A percentile compares a stretch with the other conserved stretches of the same genome.
These are phyloP conservation scores for Cryomyces minteri DNA, from an alignment of 495 filamentous ascomycete species.

Conservation along the genomic window DNA sequence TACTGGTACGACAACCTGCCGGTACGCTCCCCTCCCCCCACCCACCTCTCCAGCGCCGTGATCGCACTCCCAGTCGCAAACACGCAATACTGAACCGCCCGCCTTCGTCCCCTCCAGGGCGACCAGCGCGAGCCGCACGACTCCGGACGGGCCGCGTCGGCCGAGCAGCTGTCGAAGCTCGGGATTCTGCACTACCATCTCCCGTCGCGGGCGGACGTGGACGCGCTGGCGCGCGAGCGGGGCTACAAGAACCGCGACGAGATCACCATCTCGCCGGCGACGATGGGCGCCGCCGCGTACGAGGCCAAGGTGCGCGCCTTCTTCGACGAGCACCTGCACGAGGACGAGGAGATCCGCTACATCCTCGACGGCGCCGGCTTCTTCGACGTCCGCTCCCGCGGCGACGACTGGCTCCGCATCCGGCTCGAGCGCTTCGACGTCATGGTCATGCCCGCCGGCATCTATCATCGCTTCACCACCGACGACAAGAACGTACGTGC, in stretches of 20 bases:
- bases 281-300: constrained; percentile 66
- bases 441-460: constrained; percentile 86
- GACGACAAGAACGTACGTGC: constrained; percentile 69
- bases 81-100: background rate
- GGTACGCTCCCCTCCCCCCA: constrained; percentile 29
- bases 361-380: constrained; percentile 78
- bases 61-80: background rate
- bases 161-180: constrained; percentile 44
- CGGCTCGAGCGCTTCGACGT: constrained; percentile 51
- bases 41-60: background rate
- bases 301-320: constrained; percentile 86
- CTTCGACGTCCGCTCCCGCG: constrained; percentile 78
- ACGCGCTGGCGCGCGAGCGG: constrained; percentile 53
- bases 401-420: constrained; percentile 70
- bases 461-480: constrained; percentile 94
- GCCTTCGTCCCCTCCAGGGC: constrained; percentile 37
- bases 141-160: constrained; percentile 45
- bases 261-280: constrained; percentile 70
- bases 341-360: constrained; percentile 99
- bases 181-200: constrained; percentile 65
- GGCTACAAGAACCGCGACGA: constrained; percentile 91
- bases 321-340: constrained; percentile 90
- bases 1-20: constrained; percentile 69
- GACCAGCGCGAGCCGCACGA: constrained; percentile 88
- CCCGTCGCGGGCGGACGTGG: constrained; percentile 41